Evolutionary conservation across 2,329 filamentous ascomycete species (phyloP), one percentile per base, ranked within the genome.

Genomic region (Metarhizium anisopliae): DNA sequence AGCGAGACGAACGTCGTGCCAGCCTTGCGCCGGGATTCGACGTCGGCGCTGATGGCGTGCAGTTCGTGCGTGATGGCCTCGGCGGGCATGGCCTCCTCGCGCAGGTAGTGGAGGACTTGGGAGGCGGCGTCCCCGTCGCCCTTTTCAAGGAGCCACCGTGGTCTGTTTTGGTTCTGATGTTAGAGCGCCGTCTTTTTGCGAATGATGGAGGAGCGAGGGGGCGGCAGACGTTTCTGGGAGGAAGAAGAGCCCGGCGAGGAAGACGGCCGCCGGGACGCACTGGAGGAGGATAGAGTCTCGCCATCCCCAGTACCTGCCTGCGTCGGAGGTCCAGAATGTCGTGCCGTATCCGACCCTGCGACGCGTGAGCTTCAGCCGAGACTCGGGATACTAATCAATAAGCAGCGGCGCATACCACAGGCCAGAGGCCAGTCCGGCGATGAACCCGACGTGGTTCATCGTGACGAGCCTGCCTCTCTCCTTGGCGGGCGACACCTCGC

Each of bases 381-480:
- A 25, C 25, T 25, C 25, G 4, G 25, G 25, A 25, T 25, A 25
- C 25, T 25, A 25, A 25, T 25, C 38, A 32, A 20, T 47, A 54
- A 60, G 52, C 59, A 49, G 18, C 14, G 14, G 38, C 4, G 49
- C 70, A 40, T 65, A 82, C 80, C 80, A 83, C 56, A 83, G 80
- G 0, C 80, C 80, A 5, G 64, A 62, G 1, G 79, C 78, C 6
- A 83, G 65, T 3, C 81, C 81, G 2, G 73, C 72, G 29, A 83
- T 75, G 56, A 84, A 77, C 3, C 81, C 81, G 49, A 82, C 73
- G 53, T 84, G 81, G 61, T 83, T 83, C 66, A 83, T 72, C 10
- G 82, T 79, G 1, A 84, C 80, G 56, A 79, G 80, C 58, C 73
- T 74, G 3, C 81, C 81, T 7, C 81, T 72, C 56, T 81, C 70